phyloP scores from a whole-genome alignment of 176 grass and related monocot species.

The Ananas comosus region DNA sequence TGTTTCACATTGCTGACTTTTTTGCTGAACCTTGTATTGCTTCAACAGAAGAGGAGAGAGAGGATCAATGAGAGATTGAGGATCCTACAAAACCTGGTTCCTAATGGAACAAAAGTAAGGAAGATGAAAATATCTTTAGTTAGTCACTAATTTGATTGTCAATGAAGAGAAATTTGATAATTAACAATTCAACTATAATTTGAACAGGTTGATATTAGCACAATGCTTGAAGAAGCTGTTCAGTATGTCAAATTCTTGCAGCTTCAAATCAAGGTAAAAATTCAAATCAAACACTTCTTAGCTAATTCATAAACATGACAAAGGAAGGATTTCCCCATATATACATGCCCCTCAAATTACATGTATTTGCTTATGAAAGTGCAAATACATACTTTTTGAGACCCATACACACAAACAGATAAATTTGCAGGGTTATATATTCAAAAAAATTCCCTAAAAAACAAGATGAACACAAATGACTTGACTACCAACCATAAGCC shows the following conservation, averaged over 20 bases:
- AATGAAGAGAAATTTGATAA: not conserved
- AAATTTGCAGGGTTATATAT: too few species aligned
- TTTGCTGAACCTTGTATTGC: constrained; percentile 3
- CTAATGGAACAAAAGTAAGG: constrained; percentile 90
- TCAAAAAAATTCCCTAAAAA: too few species aligned
- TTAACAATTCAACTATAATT: constrained; percentile 11
- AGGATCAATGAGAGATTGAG: constrained; percentile 88
- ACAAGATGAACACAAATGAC: too few species aligned
- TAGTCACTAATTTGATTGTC: not conserved
- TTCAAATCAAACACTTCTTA: not conserved
- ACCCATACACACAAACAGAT: too few species aligned
- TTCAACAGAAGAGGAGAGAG: constrained; percentile 91
- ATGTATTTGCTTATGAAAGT: too few species aligned
- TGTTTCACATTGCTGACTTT: not conserved
- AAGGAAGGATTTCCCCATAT: not conserved
- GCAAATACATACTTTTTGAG: too few species aligned
- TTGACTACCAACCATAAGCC: too few species aligned
- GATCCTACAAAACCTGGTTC: constrained; percentile 78
- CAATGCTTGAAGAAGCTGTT: constrained; percentile 96
- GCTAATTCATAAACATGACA: not conserved
- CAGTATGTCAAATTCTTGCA: constrained; percentile 92
- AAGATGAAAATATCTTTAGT: not conserved
- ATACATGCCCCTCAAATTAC: not conserved
- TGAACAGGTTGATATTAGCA: constrained; percentile 89
- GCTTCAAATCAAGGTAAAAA: constrained; percentile 84